Evolutionary conservation across 2,329 filamentous ascomycete genomes (phyloP), one percentile per base, ranked within the genome.

Genomic region (Beauveria sp.): DNA sequence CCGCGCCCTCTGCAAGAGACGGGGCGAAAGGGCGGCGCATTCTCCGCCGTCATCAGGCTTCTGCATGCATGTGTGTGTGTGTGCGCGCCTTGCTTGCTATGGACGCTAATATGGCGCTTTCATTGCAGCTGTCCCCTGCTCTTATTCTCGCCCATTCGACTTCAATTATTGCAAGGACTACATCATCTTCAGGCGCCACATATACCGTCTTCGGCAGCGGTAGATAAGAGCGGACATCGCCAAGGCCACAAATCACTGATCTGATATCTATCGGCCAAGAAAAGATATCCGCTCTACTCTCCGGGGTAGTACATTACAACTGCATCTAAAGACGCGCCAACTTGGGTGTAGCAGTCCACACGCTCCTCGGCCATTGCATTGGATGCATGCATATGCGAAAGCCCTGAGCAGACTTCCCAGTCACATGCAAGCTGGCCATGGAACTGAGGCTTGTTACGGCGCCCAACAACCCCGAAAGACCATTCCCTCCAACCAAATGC

Each of bases 191-290:
- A 53, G 34, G n/a, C 51, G 51, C 51, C 51, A 53, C 51, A 30
- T 22, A 22, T 26, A 45, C 24, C 24, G n/a, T 6, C 28, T 26
- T 22, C 45, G 52, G 30, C 18, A 38, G n/a, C 49, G 34, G 34
- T 51, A 53, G 20, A 24, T 28, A 40, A 40, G 46, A 20, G 28
- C 45, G 26, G 40, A 34, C 9, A 58, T 58, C 45, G 55, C 55
- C 55, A 58, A 58, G 55, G n/a, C 55, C 20, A 24, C 12, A 47
- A 58, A 20, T 14, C n/a, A n/a, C 51, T 54, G 55, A 38, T 58
- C 55, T 47, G 30, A 40, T 49, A 46, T 34, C 53, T 43, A 22
- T 43, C 34, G 38, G 52, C 51, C 38, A 54, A 54, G 38, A 43
- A 54, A 24, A 42, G 22, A 54, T 43, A 40, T n/a, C 22, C 38